Percentiles rank a stretch among this genome's conserved stretches.
These are phyloP conservation scores for Phytophthora colocasiae DNA, from an alignment of 352 stramenopile species.

Conservation along the genomic window DNA sequence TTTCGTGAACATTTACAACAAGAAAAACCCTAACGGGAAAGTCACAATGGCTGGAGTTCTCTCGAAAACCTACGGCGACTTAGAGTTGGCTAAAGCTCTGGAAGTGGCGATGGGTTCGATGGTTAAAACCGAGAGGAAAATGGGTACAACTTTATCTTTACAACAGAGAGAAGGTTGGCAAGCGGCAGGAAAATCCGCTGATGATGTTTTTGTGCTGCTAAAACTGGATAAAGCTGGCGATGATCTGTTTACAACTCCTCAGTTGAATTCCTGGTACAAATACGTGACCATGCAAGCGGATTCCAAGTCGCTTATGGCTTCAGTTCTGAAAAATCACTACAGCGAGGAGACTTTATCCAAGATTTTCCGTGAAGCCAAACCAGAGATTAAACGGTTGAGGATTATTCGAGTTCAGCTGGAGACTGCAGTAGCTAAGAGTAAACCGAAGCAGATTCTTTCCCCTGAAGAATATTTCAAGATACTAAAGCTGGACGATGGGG, in stretches of 20 bases:
- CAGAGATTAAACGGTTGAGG: neutral
- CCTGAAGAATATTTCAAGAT: conserved; percentile 8
- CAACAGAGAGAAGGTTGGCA: neutral
- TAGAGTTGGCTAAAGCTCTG: neutral
- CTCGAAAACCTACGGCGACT: neutral
- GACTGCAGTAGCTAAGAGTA: neutral
- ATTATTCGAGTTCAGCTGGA: neutral
- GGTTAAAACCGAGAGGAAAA: neutral
- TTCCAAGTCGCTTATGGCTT: neutral
- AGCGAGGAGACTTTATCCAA: neutral
- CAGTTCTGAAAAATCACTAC: neutral
- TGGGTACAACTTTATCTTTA: no score
- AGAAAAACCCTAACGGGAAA: neutral
- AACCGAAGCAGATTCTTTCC: neutral
- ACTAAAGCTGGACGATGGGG: neutral
- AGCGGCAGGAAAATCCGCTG: neutral
- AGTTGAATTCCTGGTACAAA: neutral
- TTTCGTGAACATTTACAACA: neutral
- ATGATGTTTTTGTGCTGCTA: neutral
- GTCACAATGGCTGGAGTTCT: neutral
- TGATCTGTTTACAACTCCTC: neutral
- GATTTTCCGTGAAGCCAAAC: neutral
- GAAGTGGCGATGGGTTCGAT: neutral
- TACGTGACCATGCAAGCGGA: neutral
- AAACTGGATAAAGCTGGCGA: neutral